phyloP scores from a whole-genome alignment of 108 stramenopile genomes.

The Pinguiococcus pyrenoidosus region DNA sequence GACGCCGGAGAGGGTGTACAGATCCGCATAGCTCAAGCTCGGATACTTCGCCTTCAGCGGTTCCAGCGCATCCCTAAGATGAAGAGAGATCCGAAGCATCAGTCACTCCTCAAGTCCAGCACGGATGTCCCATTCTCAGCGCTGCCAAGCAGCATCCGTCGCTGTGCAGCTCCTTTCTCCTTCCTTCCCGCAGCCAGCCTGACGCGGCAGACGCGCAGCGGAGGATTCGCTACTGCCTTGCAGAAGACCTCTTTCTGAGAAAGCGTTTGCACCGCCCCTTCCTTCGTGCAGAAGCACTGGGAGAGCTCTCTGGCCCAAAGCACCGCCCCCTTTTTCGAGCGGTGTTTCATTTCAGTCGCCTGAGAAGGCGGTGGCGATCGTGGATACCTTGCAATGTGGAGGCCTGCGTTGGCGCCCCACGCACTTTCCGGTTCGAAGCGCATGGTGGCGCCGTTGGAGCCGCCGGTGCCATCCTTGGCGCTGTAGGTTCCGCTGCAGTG shows the following conservation, averaged over 20 bases:
- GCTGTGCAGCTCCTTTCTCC: too few relatives aligned
- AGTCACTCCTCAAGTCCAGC: conserved; percentile 7
- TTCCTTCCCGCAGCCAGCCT: too few relatives aligned
- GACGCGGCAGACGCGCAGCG: too few relatives aligned
- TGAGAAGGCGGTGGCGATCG: neutral
- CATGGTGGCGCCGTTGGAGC: conserved; percentile 82
- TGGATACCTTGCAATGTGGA: conserved; percentile 37
- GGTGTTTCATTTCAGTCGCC: too few relatives aligned
- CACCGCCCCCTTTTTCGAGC: too few relatives aligned
- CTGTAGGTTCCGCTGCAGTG: conserved; percentile 68
- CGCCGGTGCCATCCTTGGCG: conserved; percentile 47
- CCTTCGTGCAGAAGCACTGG: too few relatives aligned
- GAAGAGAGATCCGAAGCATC: neutral
- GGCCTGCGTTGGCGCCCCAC: conserved; percentile 85
- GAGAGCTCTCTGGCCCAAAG: too few relatives aligned
- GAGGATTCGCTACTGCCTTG: too few relatives aligned
- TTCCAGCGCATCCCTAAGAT: conserved; percentile 24
- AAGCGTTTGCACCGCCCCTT: too few relatives aligned
- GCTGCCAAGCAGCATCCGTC: too few relatives aligned
- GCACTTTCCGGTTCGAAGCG: conserved; percentile 76
- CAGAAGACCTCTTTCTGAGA: too few relatives aligned
- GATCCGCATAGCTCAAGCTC: conserved; percentile 54
- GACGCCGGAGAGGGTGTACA: conserved; percentile 65
- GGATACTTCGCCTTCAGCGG: conserved; percentile 52
- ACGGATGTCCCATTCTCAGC: too few relatives aligned